A percentile compares a stretch with the other conserved stretches of the same genome.
Conservation (phyloP, 345 rosid species). For the Nephelium lappaceum region DNA sequence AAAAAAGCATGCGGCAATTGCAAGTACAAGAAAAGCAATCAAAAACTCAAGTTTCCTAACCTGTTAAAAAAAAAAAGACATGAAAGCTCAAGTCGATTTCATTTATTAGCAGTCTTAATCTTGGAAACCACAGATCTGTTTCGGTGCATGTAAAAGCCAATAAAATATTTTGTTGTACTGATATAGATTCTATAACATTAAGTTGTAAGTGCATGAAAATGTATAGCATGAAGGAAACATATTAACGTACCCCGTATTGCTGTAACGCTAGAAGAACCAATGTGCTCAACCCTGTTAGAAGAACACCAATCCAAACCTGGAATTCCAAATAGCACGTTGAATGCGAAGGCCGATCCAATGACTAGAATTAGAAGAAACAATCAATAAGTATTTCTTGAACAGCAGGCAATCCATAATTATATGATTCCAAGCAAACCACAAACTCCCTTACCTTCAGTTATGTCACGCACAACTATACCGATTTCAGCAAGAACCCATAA, state of each 20-base stretch:
- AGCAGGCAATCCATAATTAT: not conserved
- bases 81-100: slow-evolving; percentile 6
- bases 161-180: not conserved
- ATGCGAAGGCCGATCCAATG: slow-evolving; percentile 93
- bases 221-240: slow-evolving; percentile 1
- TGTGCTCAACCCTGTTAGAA: slow-evolving; percentile 87
- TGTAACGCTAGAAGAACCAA: slow-evolving; percentile 78
- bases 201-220: not conserved
- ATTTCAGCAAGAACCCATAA: slow-evolving; percentile 91
- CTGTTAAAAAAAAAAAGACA: slow-evolving; percentile 35
- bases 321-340: slow-evolving; percentile 90
- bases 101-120: slow-evolving; percentile 9
- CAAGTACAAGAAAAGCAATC: slow-evolving; percentile 76
- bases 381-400: not conserved
- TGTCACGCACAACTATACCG: slow-evolving; percentile 89
- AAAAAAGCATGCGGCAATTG: slow-evolving; percentile 88
- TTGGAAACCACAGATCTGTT: not conserved
- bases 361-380: slow-evolving; percentile 48
- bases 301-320: slow-evolving; percentile 93
- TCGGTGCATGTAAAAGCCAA: not conserved
- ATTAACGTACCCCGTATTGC: slow-evolving; percentile 77
- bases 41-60: slow-evolving; percentile 89
- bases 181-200: slow-evolving; percentile 1
- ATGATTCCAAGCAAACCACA: slow-evolving; percentile 19
- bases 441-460: slow-evolving; percentile 71